Base-by-base conservation (phyloP, 192 early-diverging fungal genomes). In the Podila verticillata region DNA sequence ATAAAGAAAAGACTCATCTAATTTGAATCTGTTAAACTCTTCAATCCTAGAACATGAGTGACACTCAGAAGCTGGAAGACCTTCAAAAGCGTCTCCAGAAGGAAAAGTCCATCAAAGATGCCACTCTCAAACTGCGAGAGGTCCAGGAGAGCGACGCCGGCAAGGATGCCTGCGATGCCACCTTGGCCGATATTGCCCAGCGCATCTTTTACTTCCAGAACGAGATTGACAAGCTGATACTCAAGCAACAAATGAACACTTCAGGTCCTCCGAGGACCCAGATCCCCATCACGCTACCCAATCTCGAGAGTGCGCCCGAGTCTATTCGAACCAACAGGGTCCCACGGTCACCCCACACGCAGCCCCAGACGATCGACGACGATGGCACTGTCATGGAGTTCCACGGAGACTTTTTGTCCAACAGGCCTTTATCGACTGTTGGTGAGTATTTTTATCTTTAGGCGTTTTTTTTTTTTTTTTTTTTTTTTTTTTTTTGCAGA, bases 181-280 rank as follows among this genome's bases (percentile, higher is more conserved):
- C 87, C 83, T 87, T 93, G 22, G 82, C 68, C 48, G 89, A 93
- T 48, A 77, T 85, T 24, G 87, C 91, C 65, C 89, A 87, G 57
- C 87, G 87, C 61, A 90, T 95, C 67, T 88, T 87, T 28, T 95
- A 89, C 63, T 88, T 93, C 58, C 84, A 87, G 61, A 87, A 87
- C 62, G 89, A 93, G 84, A 88, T 91, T 57, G 82, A 83, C 54
- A 88, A 84, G 48, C 64, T 95, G 30, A 77, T 86, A 31, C 75
- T 88, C 19, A 88, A 84, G 75, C 75, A 84, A 59, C 74, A 87
- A 61, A 68, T 70, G 24, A 32, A 20, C n/a, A 58, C 61, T 20
- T 30, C 44, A 17, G 48, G 61, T 15, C 2, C 61, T n/a, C 12
- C 17, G 7, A 63, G 20, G 20, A 51, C 54, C 61, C 84, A 59